Percentiles rank a stretch among this genome's conserved stretches.
Evolutionary conservation across 768 basidiomycete genomes (phyloP).

Genomic region (Paxillus rubicundulus): DNA sequence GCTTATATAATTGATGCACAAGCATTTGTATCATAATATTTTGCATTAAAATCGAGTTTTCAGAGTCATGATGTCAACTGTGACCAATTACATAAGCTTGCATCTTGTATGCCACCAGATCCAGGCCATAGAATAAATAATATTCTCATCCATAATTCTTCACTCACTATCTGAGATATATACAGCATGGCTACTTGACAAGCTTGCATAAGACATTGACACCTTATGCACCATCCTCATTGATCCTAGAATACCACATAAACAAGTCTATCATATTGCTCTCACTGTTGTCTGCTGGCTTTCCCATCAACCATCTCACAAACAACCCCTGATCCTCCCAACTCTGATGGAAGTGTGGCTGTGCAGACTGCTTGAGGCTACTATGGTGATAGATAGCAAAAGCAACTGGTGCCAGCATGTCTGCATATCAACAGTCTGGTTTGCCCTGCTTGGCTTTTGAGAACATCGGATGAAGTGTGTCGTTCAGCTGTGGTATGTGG

Average conservation of each 20-base stretch:
- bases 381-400: slow-evolving; percentile 1
- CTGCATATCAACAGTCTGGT: neutral
- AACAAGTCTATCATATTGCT: slow-evolving; percentile 10
- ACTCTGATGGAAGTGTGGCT: neutral
- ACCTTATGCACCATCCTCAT: neutral
- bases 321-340: neutral
- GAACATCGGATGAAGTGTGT: neutral
- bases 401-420: neutral
- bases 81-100: too few relatives aligned
- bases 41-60: too few relatives aligned
- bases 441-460: neutral
- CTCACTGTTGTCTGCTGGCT: neutral
- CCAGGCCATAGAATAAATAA: too few relatives aligned
- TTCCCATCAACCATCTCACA: slow-evolving; percentile 2
- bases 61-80: too few relatives aligned
- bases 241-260: slow-evolving; percentile 2
- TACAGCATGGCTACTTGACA: too few relatives aligned
- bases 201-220: neutral
- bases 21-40: neutral
- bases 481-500: slow-evolving; percentile 3
- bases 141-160: too few relatives aligned
- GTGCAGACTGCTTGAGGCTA: neutral
- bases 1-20: neutral
- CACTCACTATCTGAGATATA: too few relatives aligned
- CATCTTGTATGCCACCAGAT: too few relatives aligned